Base-by-base conservation (phyloP, 2,329 filamentous ascomycete genomes). In the Trichoderma sp. region DNA sequence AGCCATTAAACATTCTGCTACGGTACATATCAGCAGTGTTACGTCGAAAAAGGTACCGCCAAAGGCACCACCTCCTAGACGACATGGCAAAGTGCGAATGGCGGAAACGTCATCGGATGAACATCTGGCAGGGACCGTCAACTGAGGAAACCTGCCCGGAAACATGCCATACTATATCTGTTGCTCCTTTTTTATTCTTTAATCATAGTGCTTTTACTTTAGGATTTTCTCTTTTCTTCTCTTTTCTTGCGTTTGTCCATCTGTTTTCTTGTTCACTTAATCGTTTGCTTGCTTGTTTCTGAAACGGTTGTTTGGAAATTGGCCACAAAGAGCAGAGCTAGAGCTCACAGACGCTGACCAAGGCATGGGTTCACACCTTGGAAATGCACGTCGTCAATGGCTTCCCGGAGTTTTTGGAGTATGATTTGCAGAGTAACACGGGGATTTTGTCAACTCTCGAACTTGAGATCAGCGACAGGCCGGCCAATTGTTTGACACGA, bases 21-120 rank as follows among this genome's bases (percentile, higher is more conserved):
- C 74, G 55, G 32, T 74, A 21, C 74, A 75, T 37, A 59, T 73
- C 37, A 78, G 78, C 51, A 77, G 76, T 1, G 69, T 71, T 34
- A 26, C 66, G 30, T 18, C 66, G 18, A 84, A 83, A 72, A 83
- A 80, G 71, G 76, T 79, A 21, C 82, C 82, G 3, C 82, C 82
- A 1, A 83, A 83, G 71, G 81, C 82, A 63, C 82, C 82, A 18
- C 82, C 82, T 10, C 84, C 84, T 6, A 79, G 84, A 71, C 78
- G 83, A 51, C 79, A 78, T 70, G 83, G 83, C 43, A 80, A 80
- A 72, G 76, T 81, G 71, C 82, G 79, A 69, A 71, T 74, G 30
- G 73, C 73, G n/a, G 78, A 79, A 61, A 72, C 74, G 18, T 73
- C 76, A 37, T 74, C 78, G 24, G 72, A 73, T 37, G 77, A 78